Conservation (phyloP, 2,329 filamentous ascomycete genomes). For the Daldinia sp. region DNA sequence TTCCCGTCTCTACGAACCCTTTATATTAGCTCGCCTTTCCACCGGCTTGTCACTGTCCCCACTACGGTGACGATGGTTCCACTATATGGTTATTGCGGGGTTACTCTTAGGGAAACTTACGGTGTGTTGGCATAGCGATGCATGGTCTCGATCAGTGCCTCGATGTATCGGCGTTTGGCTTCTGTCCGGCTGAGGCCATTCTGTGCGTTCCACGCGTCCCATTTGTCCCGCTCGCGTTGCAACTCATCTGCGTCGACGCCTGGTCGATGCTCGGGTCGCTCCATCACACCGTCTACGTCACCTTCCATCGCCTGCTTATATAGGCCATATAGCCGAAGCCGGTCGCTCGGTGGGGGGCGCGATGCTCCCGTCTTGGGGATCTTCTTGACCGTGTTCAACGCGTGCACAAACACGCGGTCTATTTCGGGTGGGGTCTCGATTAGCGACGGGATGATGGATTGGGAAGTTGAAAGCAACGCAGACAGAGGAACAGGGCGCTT, state of each 20-base stretch:
- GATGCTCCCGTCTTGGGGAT: slow-evolving; percentile 92
- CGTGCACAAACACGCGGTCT: slow-evolving; percentile 99
- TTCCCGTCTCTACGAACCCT: slow-evolving; percentile 69
- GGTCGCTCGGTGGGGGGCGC: slow-evolving; percentile 83
- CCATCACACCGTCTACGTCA: slow-evolving; percentile 93
- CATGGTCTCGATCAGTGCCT: slow-evolving; percentile 95
- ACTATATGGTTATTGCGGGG: background rate
- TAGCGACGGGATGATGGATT: slow-evolving; percentile 19
- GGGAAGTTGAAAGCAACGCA: slow-evolving; percentile 21
- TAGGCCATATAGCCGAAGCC: slow-evolving; percentile 92
- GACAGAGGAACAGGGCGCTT: slow-evolving; percentile 21
- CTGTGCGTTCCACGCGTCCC: slow-evolving; percentile 96
- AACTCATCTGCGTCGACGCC: slow-evolving; percentile 62
- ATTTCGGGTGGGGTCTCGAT: slow-evolving; percentile 13
- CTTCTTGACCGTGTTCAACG: slow-evolving; percentile 97
- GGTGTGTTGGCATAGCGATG: slow-evolving; percentile 91
- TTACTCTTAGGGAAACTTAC: slow-evolving; percentile 53
- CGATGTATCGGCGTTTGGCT: slow-evolving; percentile 92
- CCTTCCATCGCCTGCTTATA: slow-evolving; percentile 99
- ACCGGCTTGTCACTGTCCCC: background rate
- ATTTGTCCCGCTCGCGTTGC: slow-evolving; percentile 71
- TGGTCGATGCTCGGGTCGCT: slow-evolving; percentile 69
- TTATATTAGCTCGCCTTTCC: slow-evolving; percentile 16
- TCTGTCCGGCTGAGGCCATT: slow-evolving; percentile 85
- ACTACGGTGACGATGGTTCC: background rate